These are phyloP conservation scores for Camptophora hylomeconis DNA, from an alignment of 2,329 filamentous ascomycete genomes.

Conservation along the genomic window DNA sequence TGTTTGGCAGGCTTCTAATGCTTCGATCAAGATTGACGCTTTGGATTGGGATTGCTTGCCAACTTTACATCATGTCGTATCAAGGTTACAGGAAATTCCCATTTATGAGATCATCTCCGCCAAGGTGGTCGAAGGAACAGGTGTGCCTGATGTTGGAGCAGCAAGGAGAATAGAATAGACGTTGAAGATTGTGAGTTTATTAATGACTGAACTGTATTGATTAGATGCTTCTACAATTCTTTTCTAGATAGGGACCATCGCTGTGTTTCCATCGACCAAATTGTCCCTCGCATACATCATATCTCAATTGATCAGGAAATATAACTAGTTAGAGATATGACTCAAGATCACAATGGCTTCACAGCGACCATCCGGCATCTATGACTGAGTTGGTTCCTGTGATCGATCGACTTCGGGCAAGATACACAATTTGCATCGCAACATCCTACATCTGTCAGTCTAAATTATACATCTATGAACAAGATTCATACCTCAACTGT, in stretches of 20 bases:
- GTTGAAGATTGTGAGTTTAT: too few relatives aligned
- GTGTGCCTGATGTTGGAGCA: constrained; percentile 16
- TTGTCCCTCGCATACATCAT: too few relatives aligned
- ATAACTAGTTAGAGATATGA: too few relatives aligned
- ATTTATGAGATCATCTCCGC: constrained; percentile 43
- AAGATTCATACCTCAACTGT: constrained; percentile 7
- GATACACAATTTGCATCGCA: constrained; percentile 6
- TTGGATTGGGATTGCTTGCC: constrained; percentile 43
- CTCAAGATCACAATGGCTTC: too few relatives aligned
- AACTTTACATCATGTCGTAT: constrained; percentile 46
- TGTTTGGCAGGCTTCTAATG: constrained; percentile 27
- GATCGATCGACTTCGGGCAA: constrained; percentile 2
- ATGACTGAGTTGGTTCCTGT: constrained; percentile 8
- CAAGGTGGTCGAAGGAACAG: constrained; percentile 42
- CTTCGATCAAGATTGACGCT: constrained; percentile 35
- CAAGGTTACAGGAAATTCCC: constrained; percentile 41
- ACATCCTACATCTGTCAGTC: constrained; percentile 16
- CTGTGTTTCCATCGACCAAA: too few relatives aligned
- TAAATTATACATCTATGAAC: not conserved
- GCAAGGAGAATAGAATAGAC: constrained; percentile 3
- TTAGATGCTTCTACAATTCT: too few relatives aligned
- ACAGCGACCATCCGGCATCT: constrained; percentile 5
- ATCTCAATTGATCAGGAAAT: too few relatives aligned
- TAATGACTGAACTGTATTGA: too few relatives aligned
- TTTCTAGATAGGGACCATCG: too few relatives aligned